These are phyloP conservation scores for Gonapodya prolifera DNA, from an alignment of 192 early-diverging fungal genomes.

Conservation along the genomic window DNA sequence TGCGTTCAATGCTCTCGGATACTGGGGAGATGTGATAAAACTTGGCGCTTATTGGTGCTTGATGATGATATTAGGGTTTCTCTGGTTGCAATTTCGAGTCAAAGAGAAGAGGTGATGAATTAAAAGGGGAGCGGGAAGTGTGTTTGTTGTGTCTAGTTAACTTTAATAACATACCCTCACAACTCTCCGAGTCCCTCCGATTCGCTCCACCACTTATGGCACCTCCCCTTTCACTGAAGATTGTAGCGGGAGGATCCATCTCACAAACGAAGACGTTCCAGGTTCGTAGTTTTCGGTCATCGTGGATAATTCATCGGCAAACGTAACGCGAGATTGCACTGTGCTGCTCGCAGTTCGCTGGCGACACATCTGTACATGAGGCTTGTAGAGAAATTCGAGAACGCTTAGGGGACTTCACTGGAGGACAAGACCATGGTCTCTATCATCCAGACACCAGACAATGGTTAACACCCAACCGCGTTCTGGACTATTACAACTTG, in stretches of 20 bases:
- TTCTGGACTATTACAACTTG: constrained; percentile 46
- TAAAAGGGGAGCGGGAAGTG: neutral
- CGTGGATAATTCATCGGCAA: too few relatives aligned
- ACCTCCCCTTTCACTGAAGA: neutral
- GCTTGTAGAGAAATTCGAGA: constrained; percentile 39
- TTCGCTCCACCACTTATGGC: neutral
- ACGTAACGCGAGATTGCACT: too few relatives aligned
- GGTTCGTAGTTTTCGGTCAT: neutral
- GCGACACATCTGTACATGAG: constrained; percentile 27
- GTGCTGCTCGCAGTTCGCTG: too few relatives aligned
- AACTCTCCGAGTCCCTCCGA: neutral
- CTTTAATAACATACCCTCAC: neutral
- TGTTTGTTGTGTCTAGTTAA: neutral
- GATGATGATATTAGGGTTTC: constrained; percentile 55
- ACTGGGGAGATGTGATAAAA: constrained; percentile 63
- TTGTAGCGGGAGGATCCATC: neutral
- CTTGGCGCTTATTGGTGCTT: constrained; percentile 39
- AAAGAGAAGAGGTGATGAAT: constrained; percentile 55
- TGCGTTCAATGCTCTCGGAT: constrained; percentile 70
- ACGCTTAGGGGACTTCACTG: constrained; percentile 32
- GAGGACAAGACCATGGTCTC: constrained; percentile 38
- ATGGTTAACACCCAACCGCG: constrained; percentile 35
- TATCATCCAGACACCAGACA: constrained; percentile 33
- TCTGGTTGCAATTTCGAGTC: constrained; percentile 67
- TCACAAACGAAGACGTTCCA: neutral